Conservation (phyloP, 2,329 filamentous ascomycete genomes). For the Arthrinium phaeospermum region DNA sequence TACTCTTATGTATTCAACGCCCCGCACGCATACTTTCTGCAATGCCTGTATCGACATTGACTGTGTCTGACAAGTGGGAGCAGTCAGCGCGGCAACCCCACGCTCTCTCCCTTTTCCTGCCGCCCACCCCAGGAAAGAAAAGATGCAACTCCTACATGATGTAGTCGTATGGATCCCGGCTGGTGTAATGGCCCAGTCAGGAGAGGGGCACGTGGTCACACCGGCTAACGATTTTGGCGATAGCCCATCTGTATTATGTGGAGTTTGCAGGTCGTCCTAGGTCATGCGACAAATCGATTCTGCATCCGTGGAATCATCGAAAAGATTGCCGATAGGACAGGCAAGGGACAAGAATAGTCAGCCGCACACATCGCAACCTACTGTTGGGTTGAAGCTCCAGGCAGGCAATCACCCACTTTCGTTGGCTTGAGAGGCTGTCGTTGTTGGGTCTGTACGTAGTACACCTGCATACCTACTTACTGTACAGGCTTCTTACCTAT, state of each 20-base stretch:
- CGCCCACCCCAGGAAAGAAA: background rate
- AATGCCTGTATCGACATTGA: background rate
- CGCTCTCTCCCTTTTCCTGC: background rate
- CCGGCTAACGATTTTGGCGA: slow-evolving; percentile 3
- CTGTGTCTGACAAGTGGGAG: background rate
- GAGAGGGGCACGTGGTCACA: slow-evolving; percentile 17
- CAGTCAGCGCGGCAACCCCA: background rate
- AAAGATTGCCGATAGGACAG: slow-evolving; percentile 12
- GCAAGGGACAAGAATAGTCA: slow-evolving; percentile 12
- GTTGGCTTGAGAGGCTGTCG: background rate
- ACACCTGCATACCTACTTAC: background rate
- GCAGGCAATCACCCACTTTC: background rate
- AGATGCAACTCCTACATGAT: background rate
- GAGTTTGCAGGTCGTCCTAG: slow-evolving; percentile 16
- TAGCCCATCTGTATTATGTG: slow-evolving; percentile 10
- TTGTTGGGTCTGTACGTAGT: background rate
- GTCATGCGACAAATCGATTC: slow-evolving; percentile 17
- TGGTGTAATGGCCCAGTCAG: slow-evolving; percentile 6
- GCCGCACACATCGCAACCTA: slow-evolving; percentile 5
- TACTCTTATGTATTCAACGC: background rate
- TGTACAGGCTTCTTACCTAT: no score
- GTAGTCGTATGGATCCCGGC: background rate
- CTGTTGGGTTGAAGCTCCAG: background rate
- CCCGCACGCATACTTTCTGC: background rate
- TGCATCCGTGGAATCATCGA: slow-evolving; percentile 1